Conservation (phyloP, 75 land plant genomes). For the Gnetum montanum region DNA sequence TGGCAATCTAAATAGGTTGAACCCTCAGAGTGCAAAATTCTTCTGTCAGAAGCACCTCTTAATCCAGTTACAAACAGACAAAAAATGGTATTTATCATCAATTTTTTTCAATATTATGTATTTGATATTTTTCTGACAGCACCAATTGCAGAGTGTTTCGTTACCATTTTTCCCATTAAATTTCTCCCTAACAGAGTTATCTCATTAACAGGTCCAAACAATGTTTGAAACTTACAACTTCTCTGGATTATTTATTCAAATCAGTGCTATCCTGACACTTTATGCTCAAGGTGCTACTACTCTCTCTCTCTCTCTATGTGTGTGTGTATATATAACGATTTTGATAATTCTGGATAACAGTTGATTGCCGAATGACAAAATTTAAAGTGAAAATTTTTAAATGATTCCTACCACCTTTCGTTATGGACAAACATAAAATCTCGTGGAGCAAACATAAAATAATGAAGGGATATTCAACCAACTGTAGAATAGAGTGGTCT, state of each 20-base stretch:
- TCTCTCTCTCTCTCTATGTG: too few relatives aligned
- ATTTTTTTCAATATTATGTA: too few relatives aligned
- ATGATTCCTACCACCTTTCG: too few relatives aligned
- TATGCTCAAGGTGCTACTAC: conserved; percentile 57
- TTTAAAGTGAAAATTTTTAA: too few relatives aligned
- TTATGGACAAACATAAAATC: too few relatives aligned
- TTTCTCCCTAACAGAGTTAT: neutral
- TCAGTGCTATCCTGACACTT: conserved; percentile 40
- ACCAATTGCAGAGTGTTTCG: neutral
- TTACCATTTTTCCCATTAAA: neutral
- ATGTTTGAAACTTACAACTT: conserved; percentile 56
- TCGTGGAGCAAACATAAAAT: too few relatives aligned
- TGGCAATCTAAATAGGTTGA: conserved; percentile 23
- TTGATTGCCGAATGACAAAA: too few relatives aligned
- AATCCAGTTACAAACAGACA: conserved; percentile 42
- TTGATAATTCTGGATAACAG: too few relatives aligned
- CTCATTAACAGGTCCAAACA: conserved; percentile 27
- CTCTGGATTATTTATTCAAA: conserved; percentile 37
- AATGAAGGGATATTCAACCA: too few relatives aligned
- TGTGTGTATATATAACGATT: too few relatives aligned
- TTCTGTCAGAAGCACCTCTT: conserved; percentile 46
- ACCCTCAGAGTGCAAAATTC: conserved; percentile 47
- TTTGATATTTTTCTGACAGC: neutral
- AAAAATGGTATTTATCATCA: conserved; percentile 29
- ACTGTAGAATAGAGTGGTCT: too few relatives aligned